Conservation (phyloP, 1,284 basidiomycete genomes). For the Polyporus tsugae region DNA sequence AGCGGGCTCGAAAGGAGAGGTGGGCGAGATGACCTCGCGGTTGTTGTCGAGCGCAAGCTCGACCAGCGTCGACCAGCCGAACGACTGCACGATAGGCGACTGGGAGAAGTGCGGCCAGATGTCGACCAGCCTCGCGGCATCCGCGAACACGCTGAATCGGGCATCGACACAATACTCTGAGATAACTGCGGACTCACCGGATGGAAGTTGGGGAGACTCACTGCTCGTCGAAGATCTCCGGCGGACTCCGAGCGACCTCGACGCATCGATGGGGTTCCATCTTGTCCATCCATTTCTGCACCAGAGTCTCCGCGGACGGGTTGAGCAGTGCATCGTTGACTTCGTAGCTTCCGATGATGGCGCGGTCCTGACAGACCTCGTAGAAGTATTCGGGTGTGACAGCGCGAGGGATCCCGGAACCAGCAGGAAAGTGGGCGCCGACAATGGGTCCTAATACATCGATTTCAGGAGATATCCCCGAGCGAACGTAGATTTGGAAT, state of each 20-base stretch:
- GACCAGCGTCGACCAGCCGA: conserved; percentile 51
- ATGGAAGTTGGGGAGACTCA: conserved; percentile 9
- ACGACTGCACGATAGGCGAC: conserved; percentile 47
- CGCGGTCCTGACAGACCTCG: conserved; percentile 47
- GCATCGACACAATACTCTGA: not conserved
- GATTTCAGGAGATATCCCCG: conserved; percentile 28
- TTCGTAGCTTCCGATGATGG: conserved; percentile 39
- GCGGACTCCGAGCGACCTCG: conserved; percentile 27
- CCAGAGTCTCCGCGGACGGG: conserved; percentile 25
- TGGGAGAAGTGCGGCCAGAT: conserved; percentile 47
- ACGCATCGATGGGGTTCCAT: conserved; percentile 29
- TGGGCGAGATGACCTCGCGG: conserved; percentile 41
- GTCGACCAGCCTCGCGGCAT: conserved; percentile 42
- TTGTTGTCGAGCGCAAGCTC: conserved; percentile 46
- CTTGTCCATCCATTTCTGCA: conserved; percentile 31
- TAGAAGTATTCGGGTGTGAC: conserved; percentile 47
- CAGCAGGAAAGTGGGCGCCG: conserved; percentile 45
- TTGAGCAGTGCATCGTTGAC: conserved; percentile 35
- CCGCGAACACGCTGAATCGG: conserved; percentile 42
- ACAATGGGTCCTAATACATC: conserved; percentile 46
- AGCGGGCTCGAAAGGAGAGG: conserved; percentile 26
- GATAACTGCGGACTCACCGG: not conserved
- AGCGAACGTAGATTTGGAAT: conserved; percentile 30
- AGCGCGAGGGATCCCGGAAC: conserved; percentile 44
- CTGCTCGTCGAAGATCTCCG: conserved; percentile 31